Conservation (phyloP, 345 rosid species). For the Lumnitzera littorea region DNA sequence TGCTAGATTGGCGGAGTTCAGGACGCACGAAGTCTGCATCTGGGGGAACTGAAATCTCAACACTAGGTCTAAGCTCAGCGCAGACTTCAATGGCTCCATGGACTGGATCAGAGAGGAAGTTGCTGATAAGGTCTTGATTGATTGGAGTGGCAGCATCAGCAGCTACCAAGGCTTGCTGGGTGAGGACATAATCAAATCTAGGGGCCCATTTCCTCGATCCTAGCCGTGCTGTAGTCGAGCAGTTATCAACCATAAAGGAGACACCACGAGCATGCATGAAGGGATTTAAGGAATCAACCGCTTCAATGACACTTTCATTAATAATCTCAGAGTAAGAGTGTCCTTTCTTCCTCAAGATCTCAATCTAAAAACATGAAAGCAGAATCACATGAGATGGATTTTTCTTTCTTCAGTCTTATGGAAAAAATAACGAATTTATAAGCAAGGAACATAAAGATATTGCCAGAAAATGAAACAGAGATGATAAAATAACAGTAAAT, state of each 20-base stretch:
- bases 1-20: conserved; percentile 67
- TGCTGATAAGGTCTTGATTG: conserved; percentile 74
- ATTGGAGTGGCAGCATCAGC: conserved; percentile 49
- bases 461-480: no score
- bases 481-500: no score
- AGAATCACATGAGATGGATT: background rate
- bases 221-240: conserved; percentile 87
- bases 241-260: conserved; percentile 93
- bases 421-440: no score
- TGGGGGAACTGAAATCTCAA: conserved; percentile 76
- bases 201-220: conserved; percentile 99
- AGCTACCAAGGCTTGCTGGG: conserved; percentile 79
- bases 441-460: no score
- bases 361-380: conserved; percentile 42
- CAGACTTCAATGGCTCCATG: conserved; percentile 84
- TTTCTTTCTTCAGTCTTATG: no score
- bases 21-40: conserved; percentile 95
- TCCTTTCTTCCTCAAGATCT: conserved; percentile 91
- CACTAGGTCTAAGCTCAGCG: conserved; percentile 77
- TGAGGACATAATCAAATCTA: conserved; percentile 68
- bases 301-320: conserved; percentile 84
- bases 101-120: conserved; percentile 78
- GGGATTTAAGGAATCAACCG: conserved; percentile 89
- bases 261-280: conserved; percentile 98
- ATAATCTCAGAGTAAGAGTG: conserved; percentile 93